Base-by-base conservation (phyloP, 2,329 filamentous ascomycete genomes). In the Paecilomyces niveus region DNA sequence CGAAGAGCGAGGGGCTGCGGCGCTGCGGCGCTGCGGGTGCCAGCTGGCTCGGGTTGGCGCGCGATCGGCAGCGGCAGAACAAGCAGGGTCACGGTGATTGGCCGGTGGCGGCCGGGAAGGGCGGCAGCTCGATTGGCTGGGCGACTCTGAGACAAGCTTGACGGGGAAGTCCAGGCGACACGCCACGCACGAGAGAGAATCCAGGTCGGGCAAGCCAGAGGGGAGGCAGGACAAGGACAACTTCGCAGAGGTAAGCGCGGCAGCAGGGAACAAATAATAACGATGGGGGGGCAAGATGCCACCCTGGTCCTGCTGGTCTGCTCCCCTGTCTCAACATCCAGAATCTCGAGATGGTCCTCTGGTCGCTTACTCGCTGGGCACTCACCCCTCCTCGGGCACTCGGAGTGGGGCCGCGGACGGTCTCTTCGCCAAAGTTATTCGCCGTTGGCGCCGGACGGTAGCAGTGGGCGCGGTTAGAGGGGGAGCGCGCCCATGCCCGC, bases 51-150 rank as follows among this genome's bases (percentile, higher is more conserved):
- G 63, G 65, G 65, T 73, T 73, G 69, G 68, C 71, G 71, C 71
- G 71, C 70, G 71, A 74, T 73, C 71, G 67, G 68, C 72, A 69
- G 67, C 65, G 67, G 66, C 67, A 65, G 67, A 66, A 64, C 66
- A 62, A 67, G 63, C 54, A 57, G 24, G 31, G 45, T 53, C 35
- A 39, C 2, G 29, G 29, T 53, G 22, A 24, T 24, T 26, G 29
- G 53, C 9, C 57, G 32, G 24, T 65, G 62, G 60, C 64, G 66
- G 63, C 62, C 59, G 58, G 52, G 52, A 29, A 15, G 50, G 29
- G 22, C 61, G 55, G 26, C 56, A 54, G 29, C 58, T 49, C 60
- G 59, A 61, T 66, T 65, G 64, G 64, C 58, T 55, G 59, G 61
- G 59, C 65, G 67, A 65, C 64, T 67, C 65, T 67, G 63, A 66